These are phyloP conservation scores for Jacaranda mimosifolia DNA, from an alignment of 257 asterid genomes.

Conservation along the genomic window DNA sequence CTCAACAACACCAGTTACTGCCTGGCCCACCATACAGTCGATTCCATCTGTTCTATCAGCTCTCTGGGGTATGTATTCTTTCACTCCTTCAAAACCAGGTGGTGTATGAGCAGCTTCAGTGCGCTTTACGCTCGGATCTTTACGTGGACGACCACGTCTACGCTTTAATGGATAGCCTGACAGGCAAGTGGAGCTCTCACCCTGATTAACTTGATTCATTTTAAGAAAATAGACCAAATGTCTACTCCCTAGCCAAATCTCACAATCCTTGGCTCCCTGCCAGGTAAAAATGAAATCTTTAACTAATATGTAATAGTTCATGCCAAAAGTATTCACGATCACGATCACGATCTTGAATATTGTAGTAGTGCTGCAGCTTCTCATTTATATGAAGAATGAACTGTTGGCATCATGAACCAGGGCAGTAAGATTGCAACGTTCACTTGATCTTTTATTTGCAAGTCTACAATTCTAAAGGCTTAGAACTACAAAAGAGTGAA, in stretches of 20 bases:
- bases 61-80: conserved; percentile 45
- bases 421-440: background rate
- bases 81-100: conserved; percentile 56
- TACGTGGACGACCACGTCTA: conserved; percentile 63
- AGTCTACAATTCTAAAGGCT: background rate
- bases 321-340: background rate
- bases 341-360: too few relatives aligned
- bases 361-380: conserved; percentile 10
- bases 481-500: conserved; percentile 18
- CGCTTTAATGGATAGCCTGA: conserved; percentile 49
- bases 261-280: conserved; percentile 30
- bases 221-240: background rate
- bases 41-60: conserved; percentile 35
- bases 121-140: conserved; percentile 48
- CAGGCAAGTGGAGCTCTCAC: conserved; percentile 52
- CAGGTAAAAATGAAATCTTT: conserved; percentile 23
- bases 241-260: conserved; percentile 14
- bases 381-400: conserved; percentile 21
- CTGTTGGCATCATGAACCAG: background rate
- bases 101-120: conserved; percentile 30
- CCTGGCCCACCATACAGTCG: conserved; percentile 67
- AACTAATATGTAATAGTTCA: background rate
- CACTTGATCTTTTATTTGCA: conserved; percentile 5
- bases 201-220: conserved; percentile 52
- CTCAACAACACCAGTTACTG: conserved; percentile 87